phyloP scores from a whole-genome alignment of 805 yeast genomes.

The Candida ortonii region DNA sequence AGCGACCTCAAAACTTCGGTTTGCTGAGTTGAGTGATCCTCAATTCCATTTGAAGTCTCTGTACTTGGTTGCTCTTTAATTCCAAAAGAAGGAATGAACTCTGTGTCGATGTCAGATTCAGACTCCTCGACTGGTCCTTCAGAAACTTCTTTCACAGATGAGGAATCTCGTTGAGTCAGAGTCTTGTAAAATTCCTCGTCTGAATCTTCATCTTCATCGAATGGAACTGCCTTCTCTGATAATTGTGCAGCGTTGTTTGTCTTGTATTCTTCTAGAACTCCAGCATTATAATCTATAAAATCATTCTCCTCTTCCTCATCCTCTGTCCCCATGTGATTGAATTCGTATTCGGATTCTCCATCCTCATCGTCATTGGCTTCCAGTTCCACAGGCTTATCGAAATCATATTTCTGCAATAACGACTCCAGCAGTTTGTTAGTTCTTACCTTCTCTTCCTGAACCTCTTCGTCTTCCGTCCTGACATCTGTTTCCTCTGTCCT shows the following conservation, averaged over 20 bases:
- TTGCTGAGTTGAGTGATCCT: constrained; percentile 35
- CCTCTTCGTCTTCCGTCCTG: constrained; percentile 32
- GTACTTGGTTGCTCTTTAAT: constrained; percentile 3
- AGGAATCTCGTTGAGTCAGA: constrained; percentile 5
- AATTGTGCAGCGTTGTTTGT: constrained; percentile 4
- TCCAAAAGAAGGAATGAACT: constrained; percentile 52
- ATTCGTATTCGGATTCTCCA: constrained; percentile 45
- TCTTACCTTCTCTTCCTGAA: constrained; percentile 36
- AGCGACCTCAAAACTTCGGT: constrained; percentile 64
- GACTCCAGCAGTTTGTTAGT: constrained; percentile 46
- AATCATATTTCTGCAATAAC: constrained; percentile 47
- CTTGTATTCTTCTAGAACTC: constrained; percentile 29
- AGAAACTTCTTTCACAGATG: constrained; percentile 11
- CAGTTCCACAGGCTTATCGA: constrained; percentile 48
- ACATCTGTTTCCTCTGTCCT: constrained; percentile 10
- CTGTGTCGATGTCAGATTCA: constrained; percentile 37
- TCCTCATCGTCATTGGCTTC: constrained; percentile 30
- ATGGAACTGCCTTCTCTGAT: no score
- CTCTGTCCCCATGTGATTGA: constrained; percentile 33
- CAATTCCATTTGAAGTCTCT: constrained; percentile 28
- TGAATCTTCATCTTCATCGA: constrained; percentile 22
- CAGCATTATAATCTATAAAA: constrained; percentile 25
- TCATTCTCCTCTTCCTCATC: constrained; percentile 27
- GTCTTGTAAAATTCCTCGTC: constrained; percentile 24
- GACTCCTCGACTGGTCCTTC: constrained; percentile 19